Evolutionary conservation across 768 basidiomycete species (phyloP), one percentile per base, ranked within the genome.

Genomic region (Calocybe gangraenosa): DNA sequence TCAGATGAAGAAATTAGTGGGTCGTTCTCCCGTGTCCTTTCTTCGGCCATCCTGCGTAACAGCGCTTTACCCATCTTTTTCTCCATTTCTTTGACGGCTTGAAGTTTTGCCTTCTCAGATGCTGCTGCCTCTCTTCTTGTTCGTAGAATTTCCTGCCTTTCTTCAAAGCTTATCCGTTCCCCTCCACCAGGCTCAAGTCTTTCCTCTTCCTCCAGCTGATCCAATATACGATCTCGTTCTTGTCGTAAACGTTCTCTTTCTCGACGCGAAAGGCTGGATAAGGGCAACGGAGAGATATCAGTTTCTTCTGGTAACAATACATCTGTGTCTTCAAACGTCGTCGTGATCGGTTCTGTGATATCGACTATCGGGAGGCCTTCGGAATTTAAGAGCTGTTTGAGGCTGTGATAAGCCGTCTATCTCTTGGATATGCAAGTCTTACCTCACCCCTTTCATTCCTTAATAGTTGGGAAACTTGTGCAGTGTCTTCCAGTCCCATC

Each of bases 291-390:
- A 23, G 78, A 58, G 8, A 81, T 60, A 32, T 72, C 68, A 19
- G 71, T 62, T 20, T 80, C 76, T 18, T 71, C 66, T 30, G 58
- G 42, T 15, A 61, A 42, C n/a, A 54, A 36, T 7, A 57, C 42
- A 22, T 56, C 35, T 8, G 53, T 40, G 17, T 42, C n/a, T 11
- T 53, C 51, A 32, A 53, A 51, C 20, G 47, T 41, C 21, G 57
- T 64, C 17, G 63, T 40, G 3, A 74, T 55, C 33, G 79, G 79
- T 56, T 91, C 88, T 22, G 73, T 75, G 46, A 91, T 82, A 30
- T 91, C 88, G 48, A 89, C 70, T 50, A 91, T 83, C 9, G 87
- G 87, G 31, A 87, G 74, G 2, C 86, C 87, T 38, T 91, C 87
- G 55, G 88, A 85, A 55, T 85, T 86, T 32, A 84, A 54, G 42